These are phyloP conservation scores for Trichoderma koningiopsis DNA, from an alignment of 2,329 filamentous ascomycete species.

Conservation along the genomic window DNA sequence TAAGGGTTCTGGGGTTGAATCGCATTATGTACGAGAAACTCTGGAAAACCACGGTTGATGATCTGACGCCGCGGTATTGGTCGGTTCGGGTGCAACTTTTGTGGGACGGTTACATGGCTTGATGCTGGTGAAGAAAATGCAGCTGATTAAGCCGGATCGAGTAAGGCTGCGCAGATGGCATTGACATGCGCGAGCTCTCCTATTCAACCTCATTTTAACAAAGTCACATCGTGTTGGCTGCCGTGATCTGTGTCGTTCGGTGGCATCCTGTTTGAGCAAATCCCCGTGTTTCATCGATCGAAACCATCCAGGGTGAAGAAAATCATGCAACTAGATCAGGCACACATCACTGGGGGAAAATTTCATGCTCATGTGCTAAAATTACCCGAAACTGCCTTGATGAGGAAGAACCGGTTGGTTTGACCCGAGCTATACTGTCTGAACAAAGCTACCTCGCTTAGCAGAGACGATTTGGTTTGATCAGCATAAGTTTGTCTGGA, in stretches of 20 bases:
- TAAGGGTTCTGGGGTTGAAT: slow-evolving; percentile 23
- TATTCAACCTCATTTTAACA: background rate
- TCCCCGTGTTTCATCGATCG: background rate
- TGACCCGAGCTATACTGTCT: background rate
- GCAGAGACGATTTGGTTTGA: background rate
- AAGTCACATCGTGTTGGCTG: background rate
- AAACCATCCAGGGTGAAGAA: background rate
- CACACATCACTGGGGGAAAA: background rate
- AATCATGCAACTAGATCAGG: background rate
- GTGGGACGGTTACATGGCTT: background rate
- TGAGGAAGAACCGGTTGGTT: background rate
- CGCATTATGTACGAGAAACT: slow-evolving; percentile 19
- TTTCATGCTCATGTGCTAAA: background rate
- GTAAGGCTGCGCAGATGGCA: background rate
- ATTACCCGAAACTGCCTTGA: background rate
- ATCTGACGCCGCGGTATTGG: slow-evolving; percentile 4
- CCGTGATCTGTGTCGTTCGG: background rate
- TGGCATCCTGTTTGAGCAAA: background rate
- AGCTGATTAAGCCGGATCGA: background rate
- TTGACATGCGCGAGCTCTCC: background rate
- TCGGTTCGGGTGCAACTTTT: background rate
- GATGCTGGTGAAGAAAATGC: background rate
- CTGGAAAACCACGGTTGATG: background rate
- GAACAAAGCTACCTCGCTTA: background rate
- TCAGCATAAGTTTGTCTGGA: background rate